Percentiles rank a stretch among this genome's conserved stretches.
These are phyloP conservation scores for Tieghemostelium lacteum DNA, from an alignment of 78 protist genomes.

Conservation along the genomic window DNA sequence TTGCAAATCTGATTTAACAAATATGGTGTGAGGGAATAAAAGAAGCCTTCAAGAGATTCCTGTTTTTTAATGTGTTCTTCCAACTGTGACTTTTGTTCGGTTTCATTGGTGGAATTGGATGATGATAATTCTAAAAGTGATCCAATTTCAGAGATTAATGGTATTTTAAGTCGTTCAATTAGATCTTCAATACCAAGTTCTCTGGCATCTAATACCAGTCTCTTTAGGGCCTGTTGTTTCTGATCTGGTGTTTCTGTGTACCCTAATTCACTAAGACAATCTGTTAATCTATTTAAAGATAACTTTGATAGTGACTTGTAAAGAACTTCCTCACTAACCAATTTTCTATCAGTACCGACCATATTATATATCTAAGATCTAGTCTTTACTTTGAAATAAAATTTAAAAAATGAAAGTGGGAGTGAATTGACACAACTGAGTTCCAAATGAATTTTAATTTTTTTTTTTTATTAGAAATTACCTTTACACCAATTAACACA, in stretches of 20 bases:
- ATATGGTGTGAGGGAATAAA: conserved; percentile 24
- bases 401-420: too few species aligned
- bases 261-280: not conserved
- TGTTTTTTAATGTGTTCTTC: not conserved
- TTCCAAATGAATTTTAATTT: too few species aligned
- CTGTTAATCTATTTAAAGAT: not conserved
- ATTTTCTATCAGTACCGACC: too few species aligned
- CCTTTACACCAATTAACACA: too few species aligned
- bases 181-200: not conserved
- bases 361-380: too few species aligned
- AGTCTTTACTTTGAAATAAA: too few species aligned
- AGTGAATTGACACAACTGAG: too few species aligned
- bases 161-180: not conserved
- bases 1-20: conserved; percentile 7
- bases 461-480: too few species aligned
- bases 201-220: not conserved
- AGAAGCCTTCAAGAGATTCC: conserved; percentile 9
- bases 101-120: not conserved
- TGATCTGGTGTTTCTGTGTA: not conserved
- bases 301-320: not conserved
- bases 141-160: not conserved
- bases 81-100: not conserved
- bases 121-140: not conserved
- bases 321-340: not conserved
- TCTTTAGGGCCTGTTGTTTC: not conserved